phyloP scores from a whole-genome alignment of 2,329 filamentous ascomycete genomes.

The Ceratocystis eucalypticola region DNA sequence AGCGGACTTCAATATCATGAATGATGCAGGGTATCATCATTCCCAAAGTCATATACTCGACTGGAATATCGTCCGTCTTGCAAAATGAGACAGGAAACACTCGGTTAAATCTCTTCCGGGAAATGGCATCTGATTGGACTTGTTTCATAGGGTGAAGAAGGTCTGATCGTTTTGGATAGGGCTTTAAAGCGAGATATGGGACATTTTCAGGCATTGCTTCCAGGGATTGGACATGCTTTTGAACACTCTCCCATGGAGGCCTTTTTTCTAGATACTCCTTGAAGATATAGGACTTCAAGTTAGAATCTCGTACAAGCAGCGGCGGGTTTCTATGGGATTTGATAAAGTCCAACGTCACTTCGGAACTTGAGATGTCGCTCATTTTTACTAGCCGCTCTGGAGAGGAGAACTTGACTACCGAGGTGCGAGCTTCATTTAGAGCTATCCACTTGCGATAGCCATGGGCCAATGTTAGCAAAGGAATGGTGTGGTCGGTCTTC shows the following conservation, averaged over 20 bases:
- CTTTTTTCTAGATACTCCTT: conserved; percentile 31
- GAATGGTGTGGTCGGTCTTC: conserved; percentile 24
- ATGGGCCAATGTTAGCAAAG: conserved; percentile 11
- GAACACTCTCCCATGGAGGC: conserved; percentile 31
- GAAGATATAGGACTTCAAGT: conserved; percentile 31
- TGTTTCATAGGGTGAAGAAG: conserved; percentile 38
- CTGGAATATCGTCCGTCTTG: conserved; percentile 35
- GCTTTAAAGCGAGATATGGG: conserved; percentile 36
- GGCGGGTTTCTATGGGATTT: conserved; percentile 23
- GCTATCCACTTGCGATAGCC: conserved; percentile 3
- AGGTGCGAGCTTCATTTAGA: not conserved
- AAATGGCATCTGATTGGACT: conserved; percentile 20
- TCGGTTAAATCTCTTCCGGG: conserved; percentile 32
- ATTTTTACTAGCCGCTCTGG: not conserved
- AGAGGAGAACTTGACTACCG: conserved; percentile 8
- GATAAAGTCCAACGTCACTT: not conserved
- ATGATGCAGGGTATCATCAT: conserved; percentile 60
- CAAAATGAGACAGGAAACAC: conserved; percentile 37
- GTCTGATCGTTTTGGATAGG: conserved; percentile 43
- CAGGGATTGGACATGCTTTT: conserved; percentile 28
- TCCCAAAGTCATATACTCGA: conserved; percentile 35
- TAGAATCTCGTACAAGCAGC: conserved; percentile 21
- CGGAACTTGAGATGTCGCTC: conserved; percentile 6
- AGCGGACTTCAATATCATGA: conserved; percentile 50
- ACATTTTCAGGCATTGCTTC: conserved; percentile 31